Percentiles rank a stretch among this genome's conserved stretches.
These are phyloP conservation scores for Turritis glabra DNA, from an alignment of 345 rosid species.

Conservation along the genomic window DNA sequence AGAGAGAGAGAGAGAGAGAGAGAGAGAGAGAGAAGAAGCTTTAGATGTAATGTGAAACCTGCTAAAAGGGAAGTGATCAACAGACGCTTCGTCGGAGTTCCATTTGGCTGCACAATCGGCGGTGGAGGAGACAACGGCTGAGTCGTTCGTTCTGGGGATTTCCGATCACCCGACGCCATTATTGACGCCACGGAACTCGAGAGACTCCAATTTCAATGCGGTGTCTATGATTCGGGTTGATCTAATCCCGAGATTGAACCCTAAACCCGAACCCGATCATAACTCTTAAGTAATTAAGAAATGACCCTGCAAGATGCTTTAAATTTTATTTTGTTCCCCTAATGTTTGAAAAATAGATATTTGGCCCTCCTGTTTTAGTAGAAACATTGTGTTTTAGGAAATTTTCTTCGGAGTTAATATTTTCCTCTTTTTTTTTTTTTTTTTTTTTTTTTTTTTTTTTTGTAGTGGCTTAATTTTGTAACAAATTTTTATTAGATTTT, in stretches of 20 bases:
- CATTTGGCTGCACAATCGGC: conserved; percentile 31
- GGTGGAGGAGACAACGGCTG: conserved; percentile 33
- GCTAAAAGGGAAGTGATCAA: conserved; percentile 62
- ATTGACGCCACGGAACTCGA: conserved; percentile 6
- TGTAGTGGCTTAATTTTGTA: too few species aligned
- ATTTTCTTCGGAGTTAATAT: too few species aligned
- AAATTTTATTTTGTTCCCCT: neutral
- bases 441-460: too few species aligned
- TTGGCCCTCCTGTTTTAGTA: too few species aligned
- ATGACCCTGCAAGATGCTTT: neutral
- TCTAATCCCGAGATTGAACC: conserved; percentile 15
- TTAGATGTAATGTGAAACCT: conserved; percentile 45
- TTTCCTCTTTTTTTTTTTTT: too few species aligned
- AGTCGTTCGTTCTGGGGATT: conserved; percentile 12
- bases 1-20: too few species aligned
- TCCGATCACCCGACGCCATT: conserved; percentile 45
- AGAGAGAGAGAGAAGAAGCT: conserved; percentile 1
- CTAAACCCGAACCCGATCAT: neutral
- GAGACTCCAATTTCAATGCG: neutral
- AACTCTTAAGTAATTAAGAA: neutral
- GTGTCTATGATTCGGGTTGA: conserved; percentile 13
- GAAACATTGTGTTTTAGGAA: too few species aligned
- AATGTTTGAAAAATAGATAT: neutral
- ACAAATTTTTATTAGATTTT: too few species aligned
- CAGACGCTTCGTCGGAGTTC: conserved; percentile 56